A percentile compares a stretch with the other conserved stretches of the same genome.
Evolutionary conservation across 148 eudicot species (phyloP).

Genomic region (Chenopodium quinoa): DNA sequence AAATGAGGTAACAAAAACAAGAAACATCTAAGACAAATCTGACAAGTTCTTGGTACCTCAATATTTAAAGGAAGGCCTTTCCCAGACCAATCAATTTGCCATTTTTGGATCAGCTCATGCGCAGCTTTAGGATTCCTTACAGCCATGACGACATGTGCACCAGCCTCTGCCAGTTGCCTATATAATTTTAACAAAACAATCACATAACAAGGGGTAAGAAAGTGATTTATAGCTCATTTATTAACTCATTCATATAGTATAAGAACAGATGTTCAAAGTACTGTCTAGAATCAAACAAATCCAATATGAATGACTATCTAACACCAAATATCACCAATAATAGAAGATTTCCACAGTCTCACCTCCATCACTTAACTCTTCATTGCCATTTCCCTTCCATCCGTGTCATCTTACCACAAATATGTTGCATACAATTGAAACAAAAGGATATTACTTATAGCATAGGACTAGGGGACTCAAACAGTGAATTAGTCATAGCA

Average conservation of each 20-base stretch:
- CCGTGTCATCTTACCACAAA: neutral
- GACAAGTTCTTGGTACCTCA: slow-evolving; percentile 50
- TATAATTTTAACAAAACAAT: slow-evolving; percentile 12
- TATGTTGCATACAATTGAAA: neutral
- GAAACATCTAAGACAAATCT: neutral
- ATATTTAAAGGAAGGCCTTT: slow-evolving; percentile 90
- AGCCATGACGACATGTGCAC: slow-evolving; percentile 97
- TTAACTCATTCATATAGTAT: neutral
- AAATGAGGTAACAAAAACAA: neutral
- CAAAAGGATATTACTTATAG: neutral
- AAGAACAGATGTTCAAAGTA: neutral
- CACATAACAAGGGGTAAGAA: slow-evolving; percentile 11
- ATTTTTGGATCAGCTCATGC: slow-evolving; percentile 63
- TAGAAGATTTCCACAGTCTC: neutral
- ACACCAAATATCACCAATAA: neutral
- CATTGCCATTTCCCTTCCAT: neutral
- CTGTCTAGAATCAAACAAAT: neutral
- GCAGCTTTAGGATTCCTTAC: slow-evolving; percentile 82
- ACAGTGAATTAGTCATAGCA: neutral
- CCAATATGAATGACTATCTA: neutral
- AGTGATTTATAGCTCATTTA: neutral
- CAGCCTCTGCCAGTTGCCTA: slow-evolving; percentile 96
- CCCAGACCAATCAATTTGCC: slow-evolving; percentile 89
- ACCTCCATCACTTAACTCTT: neutral
- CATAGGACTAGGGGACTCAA: neutral